phyloP scores from a whole-genome alignment of 345 rosid genomes.

The Melastoma malabathricum region DNA sequence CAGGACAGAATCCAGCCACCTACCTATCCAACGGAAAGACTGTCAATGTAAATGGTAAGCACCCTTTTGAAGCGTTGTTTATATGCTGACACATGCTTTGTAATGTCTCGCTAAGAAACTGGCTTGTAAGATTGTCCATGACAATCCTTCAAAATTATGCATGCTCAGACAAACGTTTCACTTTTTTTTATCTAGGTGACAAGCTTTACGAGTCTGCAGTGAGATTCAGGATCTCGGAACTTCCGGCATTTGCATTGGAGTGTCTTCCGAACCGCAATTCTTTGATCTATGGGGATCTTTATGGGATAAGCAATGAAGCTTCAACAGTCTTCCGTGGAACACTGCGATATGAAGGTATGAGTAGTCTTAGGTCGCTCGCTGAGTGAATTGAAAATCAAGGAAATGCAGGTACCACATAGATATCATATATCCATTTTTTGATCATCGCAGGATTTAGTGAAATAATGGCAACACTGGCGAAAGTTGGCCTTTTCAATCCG shows the following conservation, averaged over 20 bases:
- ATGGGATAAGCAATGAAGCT: conserved; percentile 71
- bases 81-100: too few relatives aligned
- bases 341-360: conserved; percentile 81
- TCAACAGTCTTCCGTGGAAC: conserved; percentile 84
- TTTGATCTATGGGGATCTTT: conserved; percentile 55
- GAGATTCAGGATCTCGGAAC: conserved; percentile 48
- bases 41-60: conserved; percentile 52
- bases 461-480: conserved; percentile 65
- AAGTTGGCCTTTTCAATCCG: conserved; percentile 47
- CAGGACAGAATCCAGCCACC: conserved; percentile 71
- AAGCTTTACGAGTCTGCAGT: conserved; percentile 59
- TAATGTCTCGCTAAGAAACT: neutral
- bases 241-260: conserved; percentile 93
- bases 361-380: neutral
- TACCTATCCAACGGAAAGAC: conserved; percentile 41
- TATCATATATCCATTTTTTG: neutral
- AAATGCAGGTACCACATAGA: neutral
- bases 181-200: conserved; percentile 32
- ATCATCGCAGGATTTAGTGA: conserved; percentile 50
- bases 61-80: neutral
- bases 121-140: neutral
- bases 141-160: neutral
- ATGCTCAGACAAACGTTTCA: neutral
- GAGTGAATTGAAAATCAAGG: too few relatives aligned
- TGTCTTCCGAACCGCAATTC: conserved; percentile 87